Conservation (phyloP, 305 asterid genomes). For the Coffea humblotiana region DNA sequence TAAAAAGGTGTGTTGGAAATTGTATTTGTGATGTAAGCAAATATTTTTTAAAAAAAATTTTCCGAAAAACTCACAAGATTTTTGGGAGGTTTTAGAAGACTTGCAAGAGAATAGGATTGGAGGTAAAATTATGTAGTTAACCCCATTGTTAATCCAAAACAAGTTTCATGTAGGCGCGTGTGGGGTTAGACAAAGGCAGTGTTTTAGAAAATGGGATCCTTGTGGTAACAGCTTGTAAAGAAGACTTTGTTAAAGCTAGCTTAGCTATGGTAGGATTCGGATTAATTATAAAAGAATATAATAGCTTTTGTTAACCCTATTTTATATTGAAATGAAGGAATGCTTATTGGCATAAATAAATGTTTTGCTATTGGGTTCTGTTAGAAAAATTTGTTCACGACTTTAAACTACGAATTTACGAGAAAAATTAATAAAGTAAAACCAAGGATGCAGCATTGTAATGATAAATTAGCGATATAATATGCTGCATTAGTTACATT, state of each 20-base stretch:
- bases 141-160: background rate
- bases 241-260: slow-evolving; percentile 20
- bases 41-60: too few species aligned
- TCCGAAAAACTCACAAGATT: too few species aligned
- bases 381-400: background rate
- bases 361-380: background rate
- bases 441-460: background rate
- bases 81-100: background rate
- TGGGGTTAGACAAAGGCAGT: slow-evolving; percentile 17
- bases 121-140: background rate
- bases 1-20: too few species aligned
- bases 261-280: slow-evolving; percentile 5
- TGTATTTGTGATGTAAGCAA: too few species aligned
- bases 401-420: background rate
- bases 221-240: slow-evolving; percentile 19
- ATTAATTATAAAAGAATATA: background rate
- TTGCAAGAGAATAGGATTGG: background rate
- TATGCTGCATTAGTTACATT: background rate
- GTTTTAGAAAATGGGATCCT: slow-evolving; percentile 21
- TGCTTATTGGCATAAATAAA: background rate
- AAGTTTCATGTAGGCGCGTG: slow-evolving; percentile 7
- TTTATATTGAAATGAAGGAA: background rate
- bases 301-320: background rate
- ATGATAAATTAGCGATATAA: background rate
- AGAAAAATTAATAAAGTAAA: slow-evolving; percentile 4